A percentile compares a stretch with the other conserved stretches of the same genome.
These are phyloP conservation scores for Ophiostoma populinum DNA, from an alignment of 2,329 filamentous ascomycete genomes.

Conservation along the genomic window DNA sequence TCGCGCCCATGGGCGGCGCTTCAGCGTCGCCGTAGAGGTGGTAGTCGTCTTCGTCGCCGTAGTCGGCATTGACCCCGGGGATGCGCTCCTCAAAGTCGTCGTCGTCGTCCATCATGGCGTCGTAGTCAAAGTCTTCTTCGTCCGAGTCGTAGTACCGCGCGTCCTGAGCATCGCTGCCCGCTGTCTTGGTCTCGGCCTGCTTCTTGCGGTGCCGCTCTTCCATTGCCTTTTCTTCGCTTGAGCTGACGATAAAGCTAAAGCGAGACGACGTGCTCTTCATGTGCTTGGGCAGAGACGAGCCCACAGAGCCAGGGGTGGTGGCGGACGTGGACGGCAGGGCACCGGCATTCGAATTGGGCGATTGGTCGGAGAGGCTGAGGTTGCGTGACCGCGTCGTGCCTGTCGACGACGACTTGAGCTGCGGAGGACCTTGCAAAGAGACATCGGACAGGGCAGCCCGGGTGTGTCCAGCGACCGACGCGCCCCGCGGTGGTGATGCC, in stretches of 20 bases:
- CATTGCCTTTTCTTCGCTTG: conserved; percentile 47
- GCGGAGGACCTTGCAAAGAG: too few species aligned
- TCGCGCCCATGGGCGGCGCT: too few species aligned
- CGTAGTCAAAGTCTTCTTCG: conserved; percentile 42
- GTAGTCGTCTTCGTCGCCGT: conserved; percentile 25
- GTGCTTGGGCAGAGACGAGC: conserved; percentile 35
- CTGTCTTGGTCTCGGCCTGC: conserved; percentile 40
- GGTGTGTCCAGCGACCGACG: conserved; percentile 17
- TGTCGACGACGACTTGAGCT: conserved; percentile 18
- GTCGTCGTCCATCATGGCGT: conserved; percentile 48
- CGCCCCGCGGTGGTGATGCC: conserved; percentile 14
- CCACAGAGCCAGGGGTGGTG: conserved; percentile 8
- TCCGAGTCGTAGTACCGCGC: conserved; percentile 45
- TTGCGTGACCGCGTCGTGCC: conserved; percentile 31
- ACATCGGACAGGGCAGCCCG: conserved; percentile 16
- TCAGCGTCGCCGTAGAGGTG: conserved; percentile 16
- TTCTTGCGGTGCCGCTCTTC: conserved; percentile 57
- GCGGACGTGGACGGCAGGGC: conserved; percentile 2
- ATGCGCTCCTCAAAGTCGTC: conserved; percentile 51
- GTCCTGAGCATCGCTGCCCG: conserved; percentile 21
- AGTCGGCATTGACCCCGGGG: conserved; percentile 32
- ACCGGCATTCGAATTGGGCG: conserved; percentile 21
- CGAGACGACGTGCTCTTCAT: conserved; percentile 65
- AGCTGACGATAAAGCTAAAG: conserved; percentile 66
- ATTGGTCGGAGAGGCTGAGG: conserved; percentile 31